These are phyloP conservation scores for Penicillium sp. DNA, from an alignment of 2,329 filamentous ascomycete species.

Conservation along the genomic window DNA sequence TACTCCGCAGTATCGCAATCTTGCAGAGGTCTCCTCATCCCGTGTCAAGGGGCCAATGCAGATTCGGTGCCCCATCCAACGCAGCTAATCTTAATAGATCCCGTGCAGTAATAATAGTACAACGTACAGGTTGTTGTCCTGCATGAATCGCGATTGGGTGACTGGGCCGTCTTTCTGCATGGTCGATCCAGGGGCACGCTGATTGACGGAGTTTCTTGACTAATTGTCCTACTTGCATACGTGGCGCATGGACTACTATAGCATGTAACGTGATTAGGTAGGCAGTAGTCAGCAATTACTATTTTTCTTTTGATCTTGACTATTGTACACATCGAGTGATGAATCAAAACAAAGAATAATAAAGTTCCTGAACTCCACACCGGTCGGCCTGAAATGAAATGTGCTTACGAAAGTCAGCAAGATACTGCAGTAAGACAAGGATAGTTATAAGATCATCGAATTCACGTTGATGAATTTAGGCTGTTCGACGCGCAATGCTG, in stretches of 20 bases:
- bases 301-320: background rate
- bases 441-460: background rate
- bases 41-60: background rate
- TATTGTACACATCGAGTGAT: background rate
- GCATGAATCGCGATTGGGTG: background rate
- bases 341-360: background rate
- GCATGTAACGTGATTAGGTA: background rate
- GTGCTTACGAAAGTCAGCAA: background rate
- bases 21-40: background rate
- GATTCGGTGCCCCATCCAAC: background rate
- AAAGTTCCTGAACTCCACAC: background rate
- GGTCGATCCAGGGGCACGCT: background rate
- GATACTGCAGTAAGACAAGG: no score
- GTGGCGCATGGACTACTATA: background rate
- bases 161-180: background rate
- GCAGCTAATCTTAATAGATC: background rate
- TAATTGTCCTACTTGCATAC: background rate
- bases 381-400: background rate
- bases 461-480: background rate
- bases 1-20: background rate
- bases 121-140: background rate
- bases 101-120: background rate
- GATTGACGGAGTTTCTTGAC: background rate
- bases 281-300: background rate
- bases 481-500: background rate